Evolutionary conservation across 176 grass and related monocot species (phyloP).

Genomic region (Oryza glaberrima): DNA sequence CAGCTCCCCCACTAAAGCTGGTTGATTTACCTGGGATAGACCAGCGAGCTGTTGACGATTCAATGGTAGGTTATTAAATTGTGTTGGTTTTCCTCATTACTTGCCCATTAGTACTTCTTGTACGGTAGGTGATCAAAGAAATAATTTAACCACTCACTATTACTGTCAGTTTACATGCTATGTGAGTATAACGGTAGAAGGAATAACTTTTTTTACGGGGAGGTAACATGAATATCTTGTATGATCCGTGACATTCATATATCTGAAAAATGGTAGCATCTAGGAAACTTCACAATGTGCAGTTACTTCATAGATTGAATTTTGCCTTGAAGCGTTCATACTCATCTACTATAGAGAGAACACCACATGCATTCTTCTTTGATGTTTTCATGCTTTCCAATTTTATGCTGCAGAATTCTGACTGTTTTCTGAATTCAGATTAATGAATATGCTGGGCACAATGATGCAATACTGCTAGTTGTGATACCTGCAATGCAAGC

Average conservation of each 20-base stretch:
- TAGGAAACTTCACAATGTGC: neutral
- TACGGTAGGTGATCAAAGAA: conserved; percentile 13
- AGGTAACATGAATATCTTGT: neutral
- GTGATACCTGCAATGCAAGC: conserved; percentile 89
- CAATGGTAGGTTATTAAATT: conserved; percentile 55
- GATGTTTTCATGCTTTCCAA: neutral
- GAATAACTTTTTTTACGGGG: too few species aligned
- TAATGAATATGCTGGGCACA: conserved; percentile 79
- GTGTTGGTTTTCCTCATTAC: conserved; percentile 2
- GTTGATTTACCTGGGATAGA: conserved; percentile 98
- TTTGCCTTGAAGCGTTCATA: conserved; percentile 9
- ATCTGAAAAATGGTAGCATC: neutral
- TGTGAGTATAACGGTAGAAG: neutral
- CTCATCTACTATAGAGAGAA: neutral
- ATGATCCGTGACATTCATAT: neutral
- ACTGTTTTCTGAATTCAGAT: conserved; percentile 64
- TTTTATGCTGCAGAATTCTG: neutral
- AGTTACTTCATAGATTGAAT: conserved; percentile 6
- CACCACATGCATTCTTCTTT: conserved; percentile 5
- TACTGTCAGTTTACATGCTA: neutral
- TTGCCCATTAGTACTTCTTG: conserved; percentile 18
- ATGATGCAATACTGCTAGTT: conserved; percentile 89
- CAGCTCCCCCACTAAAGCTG: conserved; percentile 93
- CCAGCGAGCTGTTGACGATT: conserved; percentile 85
- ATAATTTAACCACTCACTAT: conserved; percentile 4